Percentiles rank a stretch among this genome's conserved stretches.
These are phyloP conservation scores for Escovopsis sp. DNA, from an alignment of 2,329 filamentous ascomycete species.

Conservation along the genomic window DNA sequence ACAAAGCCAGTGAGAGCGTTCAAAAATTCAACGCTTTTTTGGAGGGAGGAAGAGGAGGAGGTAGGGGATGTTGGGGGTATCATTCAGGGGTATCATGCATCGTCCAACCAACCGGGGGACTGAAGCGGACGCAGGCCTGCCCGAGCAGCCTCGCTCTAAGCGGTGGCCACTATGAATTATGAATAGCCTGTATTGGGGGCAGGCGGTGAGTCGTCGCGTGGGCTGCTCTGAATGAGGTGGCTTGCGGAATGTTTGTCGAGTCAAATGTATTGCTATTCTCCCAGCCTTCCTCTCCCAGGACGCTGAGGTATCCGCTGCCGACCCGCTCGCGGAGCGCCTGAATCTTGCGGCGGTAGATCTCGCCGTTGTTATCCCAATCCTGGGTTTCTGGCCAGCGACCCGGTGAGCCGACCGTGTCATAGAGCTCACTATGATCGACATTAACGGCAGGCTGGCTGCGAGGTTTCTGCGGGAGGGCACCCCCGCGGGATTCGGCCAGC, in stretches of 20 bases:
- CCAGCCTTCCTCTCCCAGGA: constrained; percentile 65
- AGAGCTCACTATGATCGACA: neutral
- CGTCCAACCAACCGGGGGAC: neutral
- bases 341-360: constrained; percentile 76
- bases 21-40: neutral
- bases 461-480: constrained; percentile 1
- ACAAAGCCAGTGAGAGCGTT: neutral
- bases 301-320: constrained; percentile 75
- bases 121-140: neutral
- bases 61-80: constrained; percentile 11
- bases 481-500: constrained; percentile 18
- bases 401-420: constrained; percentile 2
- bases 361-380: constrained; percentile 55
- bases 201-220: constrained; percentile 17
- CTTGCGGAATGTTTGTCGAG: constrained; percentile 11
- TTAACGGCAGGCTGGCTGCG: neutral
- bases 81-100: constrained; percentile 12
- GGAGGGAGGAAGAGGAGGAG: neutral
- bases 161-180: constrained; percentile 31
- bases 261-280: constrained; percentile 23
- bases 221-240: constrained; percentile 15
- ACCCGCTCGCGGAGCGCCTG: constrained; percentile 75
- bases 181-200: constrained; percentile 31
- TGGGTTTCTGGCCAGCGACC: constrained; percentile 27
- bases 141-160: constrained; percentile 23